Base-by-base conservation (phyloP, 164 flowering plant genomes). In the Chloranthus sessilifolius region DNA sequence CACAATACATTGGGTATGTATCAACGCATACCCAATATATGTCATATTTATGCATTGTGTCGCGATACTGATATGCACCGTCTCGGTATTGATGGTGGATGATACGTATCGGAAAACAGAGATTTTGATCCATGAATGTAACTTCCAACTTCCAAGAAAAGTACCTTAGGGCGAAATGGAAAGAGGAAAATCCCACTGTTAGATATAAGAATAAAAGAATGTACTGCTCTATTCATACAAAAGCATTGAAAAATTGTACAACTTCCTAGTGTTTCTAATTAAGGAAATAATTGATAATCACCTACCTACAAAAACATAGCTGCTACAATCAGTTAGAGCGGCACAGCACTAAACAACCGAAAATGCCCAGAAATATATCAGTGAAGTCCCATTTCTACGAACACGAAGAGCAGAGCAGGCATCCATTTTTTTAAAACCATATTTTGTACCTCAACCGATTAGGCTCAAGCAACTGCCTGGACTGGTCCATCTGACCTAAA, bases 201-300 rank as follows among this genome's bases (percentile, higher is more conserved):
- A n/a, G n/a, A n/a, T n/a, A n/a, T n/a, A n/a, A n/a, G 56, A 52
- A 58, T 55, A 14, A 65, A 68, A 72, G 71, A 72, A 72, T 68
- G 71, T 55, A 66, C 68, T 69, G 69, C 70, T 65, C 72, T 74
- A 67, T 67, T 74, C 64, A 59, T 69, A 33, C 36, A 33, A 33
- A 33, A 33, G 12, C 8, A 33, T 7, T 7, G 12, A 7, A 7
- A 33, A 33, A 33, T 33, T 33, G 7, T 33, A 33, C 36, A 33
- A 33, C 12, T 33, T 33, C 12, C 8, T 7, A 7, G 36, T 16
- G 15, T 16, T 11, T 40, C n/a, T n/a, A n/a, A n/a, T 40, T 9
- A 9, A 6, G 6, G 19, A 10, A 40, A 40, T 40, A 40, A 40
- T 9, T 40, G 7, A 40, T 7, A 17, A 40, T 9, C 7, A 11